Conservation (phyloP, 108 stramenopile species). For the Parietichytrium sp. region DNA sequence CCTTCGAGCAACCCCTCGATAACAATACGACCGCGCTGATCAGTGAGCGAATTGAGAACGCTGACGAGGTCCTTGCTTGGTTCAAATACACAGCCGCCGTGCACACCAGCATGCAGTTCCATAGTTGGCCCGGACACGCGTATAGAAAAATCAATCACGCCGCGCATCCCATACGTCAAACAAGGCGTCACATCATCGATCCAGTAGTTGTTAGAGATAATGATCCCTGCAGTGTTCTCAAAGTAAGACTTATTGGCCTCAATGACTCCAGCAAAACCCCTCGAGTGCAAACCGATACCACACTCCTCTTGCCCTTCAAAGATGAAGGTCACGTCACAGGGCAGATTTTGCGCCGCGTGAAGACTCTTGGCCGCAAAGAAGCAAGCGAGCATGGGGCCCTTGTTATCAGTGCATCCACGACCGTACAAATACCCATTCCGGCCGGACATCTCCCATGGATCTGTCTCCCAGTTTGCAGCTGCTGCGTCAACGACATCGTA, state of each 20-base stretch:
- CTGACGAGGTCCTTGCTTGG: slow-evolving; percentile 20
- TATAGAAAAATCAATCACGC: slow-evolving; percentile 19
- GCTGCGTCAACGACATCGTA: slow-evolving; percentile 42
- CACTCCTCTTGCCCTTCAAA: slow-evolving; percentile 45
- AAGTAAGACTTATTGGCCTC: slow-evolving; percentile 26
- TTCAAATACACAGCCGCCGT: neutral
- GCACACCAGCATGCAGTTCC: slow-evolving; percentile 33
- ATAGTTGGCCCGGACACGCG: neutral
- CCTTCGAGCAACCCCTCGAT: neutral
- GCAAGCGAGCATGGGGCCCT: slow-evolving; percentile 42
- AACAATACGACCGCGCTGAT: neutral
- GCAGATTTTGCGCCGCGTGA: neutral
- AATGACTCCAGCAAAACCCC: slow-evolving; percentile 31
- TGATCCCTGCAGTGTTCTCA: neutral
- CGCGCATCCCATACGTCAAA: slow-evolving; percentile 46
- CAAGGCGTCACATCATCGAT: slow-evolving; percentile 41
- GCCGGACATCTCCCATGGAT: slow-evolving; percentile 39
- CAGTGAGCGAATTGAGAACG: neutral
- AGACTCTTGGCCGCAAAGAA: slow-evolving; percentile 40
- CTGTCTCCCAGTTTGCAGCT: neutral
- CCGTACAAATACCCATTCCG: slow-evolving; percentile 44
- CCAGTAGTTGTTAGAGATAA: slow-evolving; percentile 39
- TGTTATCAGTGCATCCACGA: slow-evolving; percentile 46
- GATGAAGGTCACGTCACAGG: slow-evolving; percentile 33
- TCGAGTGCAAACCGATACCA: neutral